These are phyloP conservation scores for Phytophthora pinifolia DNA, from an alignment of 352 stramenopile genomes.

Conservation along the genomic window DNA sequence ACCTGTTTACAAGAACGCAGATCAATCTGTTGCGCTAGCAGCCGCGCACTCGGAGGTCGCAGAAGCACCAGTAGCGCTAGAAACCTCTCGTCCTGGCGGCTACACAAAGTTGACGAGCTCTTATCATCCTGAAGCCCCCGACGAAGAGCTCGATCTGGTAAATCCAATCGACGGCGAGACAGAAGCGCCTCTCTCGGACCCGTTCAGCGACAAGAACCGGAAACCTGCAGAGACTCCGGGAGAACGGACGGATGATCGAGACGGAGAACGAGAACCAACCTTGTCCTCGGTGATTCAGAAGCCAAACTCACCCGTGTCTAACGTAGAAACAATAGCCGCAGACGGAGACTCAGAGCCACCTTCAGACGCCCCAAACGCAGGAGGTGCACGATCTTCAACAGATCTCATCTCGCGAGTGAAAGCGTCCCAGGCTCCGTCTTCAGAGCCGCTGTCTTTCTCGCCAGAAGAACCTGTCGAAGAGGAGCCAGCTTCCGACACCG, in stretches of 20 bases:
- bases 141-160: slow-evolving; percentile 6
- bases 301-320: not conserved
- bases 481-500: not conserved
- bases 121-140: not conserved
- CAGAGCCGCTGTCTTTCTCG: slow-evolving; percentile 5
- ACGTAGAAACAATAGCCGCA: not conserved
- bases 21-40: slow-evolving; percentile 4
- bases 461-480: slow-evolving; percentile 1
- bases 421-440: slow-evolving; percentile 6
- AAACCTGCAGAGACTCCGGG: not conserved
- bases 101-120: slow-evolving; percentile 29
- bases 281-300: not conserved
- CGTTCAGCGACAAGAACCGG: not conserved
- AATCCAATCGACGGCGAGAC: slow-evolving; percentile 3
- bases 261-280: slow-evolving; percentile 1
- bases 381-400: slow-evolving; percentile 8
- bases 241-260: not conserved
- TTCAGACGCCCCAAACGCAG: not conserved
- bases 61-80: slow-evolving; percentile 7
- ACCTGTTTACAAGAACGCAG: slow-evolving; percentile 13
- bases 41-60: not conserved
- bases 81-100: slow-evolving; percentile 3
- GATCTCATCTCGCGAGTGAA: slow-evolving; percentile 34
- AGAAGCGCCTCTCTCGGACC: not conserved
- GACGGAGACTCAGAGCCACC: not conserved